Evolutionary conservation across 148 eudicot genomes (phyloP).

Genomic region (Selenicereus undatus): DNA sequence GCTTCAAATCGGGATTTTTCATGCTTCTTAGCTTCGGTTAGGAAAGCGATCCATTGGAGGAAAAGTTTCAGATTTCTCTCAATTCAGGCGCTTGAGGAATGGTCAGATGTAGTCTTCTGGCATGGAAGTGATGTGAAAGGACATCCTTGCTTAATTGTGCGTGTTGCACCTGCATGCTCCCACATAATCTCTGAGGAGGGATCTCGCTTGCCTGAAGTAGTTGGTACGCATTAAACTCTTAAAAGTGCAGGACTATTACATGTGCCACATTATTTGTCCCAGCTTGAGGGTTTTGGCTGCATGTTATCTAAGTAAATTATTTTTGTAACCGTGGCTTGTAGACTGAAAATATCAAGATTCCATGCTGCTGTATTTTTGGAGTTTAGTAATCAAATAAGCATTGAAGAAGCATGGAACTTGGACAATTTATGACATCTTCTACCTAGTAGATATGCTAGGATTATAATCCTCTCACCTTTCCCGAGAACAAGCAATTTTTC

Average conservation of each 20-base stretch:
- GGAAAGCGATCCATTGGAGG: slow-evolving; percentile 63
- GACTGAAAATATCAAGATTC: not conserved
- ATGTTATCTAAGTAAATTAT: not conserved
- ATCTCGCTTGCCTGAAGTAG: slow-evolving; percentile 48
- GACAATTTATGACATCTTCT: not conserved
- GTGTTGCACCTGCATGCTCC: slow-evolving; percentile 57
- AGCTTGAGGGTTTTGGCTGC: not conserved
- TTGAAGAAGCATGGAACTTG: not conserved
- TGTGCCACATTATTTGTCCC: slow-evolving; percentile 1
- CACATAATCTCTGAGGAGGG: slow-evolving; percentile 32
- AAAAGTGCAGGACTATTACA: not conserved
- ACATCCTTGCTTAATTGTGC: slow-evolving; percentile 62
- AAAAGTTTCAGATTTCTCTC: slow-evolving; percentile 43
- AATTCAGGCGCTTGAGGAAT: slow-evolving; percentile 44
- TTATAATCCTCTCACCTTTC: too few species aligned
- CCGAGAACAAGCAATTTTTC: too few species aligned
- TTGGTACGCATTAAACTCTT: slow-evolving; percentile 42
- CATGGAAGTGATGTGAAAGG: slow-evolving; percentile 52
- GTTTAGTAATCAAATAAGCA: not conserved
- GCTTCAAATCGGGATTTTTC: slow-evolving; percentile 50
- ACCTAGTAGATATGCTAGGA: not conserved
- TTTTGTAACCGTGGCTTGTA: not conserved
- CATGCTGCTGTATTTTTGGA: not conserved
- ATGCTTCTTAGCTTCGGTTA: slow-evolving; percentile 45
- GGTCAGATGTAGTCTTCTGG: slow-evolving; percentile 63